Conservation (phyloP, 352 stramenopile species). For the Phytophthora tentaculata region DNA sequence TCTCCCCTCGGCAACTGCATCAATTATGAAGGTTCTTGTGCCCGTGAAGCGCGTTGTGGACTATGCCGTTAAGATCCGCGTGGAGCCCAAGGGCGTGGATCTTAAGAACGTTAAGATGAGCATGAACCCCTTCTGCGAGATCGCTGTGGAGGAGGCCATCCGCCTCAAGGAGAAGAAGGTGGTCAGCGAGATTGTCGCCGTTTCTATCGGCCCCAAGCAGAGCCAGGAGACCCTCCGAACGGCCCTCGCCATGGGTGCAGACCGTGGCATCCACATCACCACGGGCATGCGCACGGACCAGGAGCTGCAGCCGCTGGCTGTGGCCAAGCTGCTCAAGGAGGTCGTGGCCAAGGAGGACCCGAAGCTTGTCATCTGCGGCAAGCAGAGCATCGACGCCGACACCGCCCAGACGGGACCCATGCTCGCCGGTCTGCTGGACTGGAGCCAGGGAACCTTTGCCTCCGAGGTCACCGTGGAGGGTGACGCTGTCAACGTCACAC, state of each 20-base stretch:
- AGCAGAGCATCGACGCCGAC: slow-evolving; percentile 95
- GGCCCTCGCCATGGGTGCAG: slow-evolving; percentile 93
- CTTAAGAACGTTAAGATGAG: slow-evolving; percentile 99
- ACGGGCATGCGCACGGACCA: slow-evolving; percentile 97
- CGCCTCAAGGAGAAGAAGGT: slow-evolving; percentile 98
- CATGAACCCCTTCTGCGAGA: slow-evolving; percentile 99
- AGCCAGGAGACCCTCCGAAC: slow-evolving; percentile 97
- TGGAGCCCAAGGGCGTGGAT: slow-evolving; percentile 94
- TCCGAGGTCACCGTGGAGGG: slow-evolving; percentile 86
- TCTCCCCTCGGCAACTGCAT: background rate
- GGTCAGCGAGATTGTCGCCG: slow-evolving; percentile 94
- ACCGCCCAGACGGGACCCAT: slow-evolving; percentile 92
- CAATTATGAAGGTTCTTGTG: slow-evolving; percentile 93
- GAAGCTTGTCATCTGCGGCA: slow-evolving; percentile 97
- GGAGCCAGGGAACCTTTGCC: slow-evolving; percentile 98
- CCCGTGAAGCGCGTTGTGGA: slow-evolving; percentile 98
- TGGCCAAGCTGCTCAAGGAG: slow-evolving; percentile 97
- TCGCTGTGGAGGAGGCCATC: slow-evolving; percentile 98
- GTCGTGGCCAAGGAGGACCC: slow-evolving; percentile 94
- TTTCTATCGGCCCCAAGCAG: slow-evolving; percentile 98
- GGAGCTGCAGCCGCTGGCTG: slow-evolving; percentile 97
- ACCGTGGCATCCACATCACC: slow-evolving; percentile 97
- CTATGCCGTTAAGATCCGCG: slow-evolving; percentile 98
- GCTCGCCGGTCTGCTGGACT: slow-evolving; percentile 96
- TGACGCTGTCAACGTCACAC: slow-evolving; percentile 81